Evolutionary conservation across 1,139 yeast genomes (phyloP).

Genomic region (Suhomyces terraborum): DNA sequence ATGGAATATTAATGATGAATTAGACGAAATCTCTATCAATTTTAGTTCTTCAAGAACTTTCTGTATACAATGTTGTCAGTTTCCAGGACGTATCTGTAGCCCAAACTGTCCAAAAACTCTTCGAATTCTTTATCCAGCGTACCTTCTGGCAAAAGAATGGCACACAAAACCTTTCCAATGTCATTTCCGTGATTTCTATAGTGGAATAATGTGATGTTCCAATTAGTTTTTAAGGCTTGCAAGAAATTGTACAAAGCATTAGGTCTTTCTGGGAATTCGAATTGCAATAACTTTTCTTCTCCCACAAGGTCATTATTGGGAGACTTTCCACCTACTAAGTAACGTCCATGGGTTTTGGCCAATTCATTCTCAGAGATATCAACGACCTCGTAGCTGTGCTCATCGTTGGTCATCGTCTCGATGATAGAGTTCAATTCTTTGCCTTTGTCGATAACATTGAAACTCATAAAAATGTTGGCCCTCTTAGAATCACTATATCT

Average conservation of each 20-base stretch:
- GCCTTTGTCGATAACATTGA: slow-evolving; percentile 74
- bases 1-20: slow-evolving; percentile 1
- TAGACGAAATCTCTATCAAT: background rate
- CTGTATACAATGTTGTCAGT: slow-evolving; percentile 81
- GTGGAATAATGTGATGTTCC: slow-evolving; percentile 94
- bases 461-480: slow-evolving; percentile 87
- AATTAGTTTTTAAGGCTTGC: slow-evolving; percentile 65
- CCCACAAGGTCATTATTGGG: slow-evolving; percentile 45
- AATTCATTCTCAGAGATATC: slow-evolving; percentile 91
- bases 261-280: slow-evolving; percentile 97
- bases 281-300: slow-evolving; percentile 75
- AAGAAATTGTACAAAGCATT: slow-evolving; percentile 87
- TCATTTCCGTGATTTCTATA: slow-evolving; percentile 97
- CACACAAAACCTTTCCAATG: slow-evolving; percentile 88
- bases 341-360: slow-evolving; percentile 96
- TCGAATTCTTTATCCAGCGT: slow-evolving; percentile 65
- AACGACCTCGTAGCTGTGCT: slow-evolving; percentile 59
- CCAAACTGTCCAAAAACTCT: slow-evolving; percentile 66
- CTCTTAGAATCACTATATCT: slow-evolving; percentile 57
- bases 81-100: slow-evolving; percentile 79
- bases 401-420: slow-evolving; percentile 39
- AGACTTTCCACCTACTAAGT: slow-evolving; percentile 87
- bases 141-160: slow-evolving; percentile 77
- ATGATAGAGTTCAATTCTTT: slow-evolving; percentile 49
- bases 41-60: slow-evolving; percentile 53